Base-by-base conservation (phyloP, 1,139 yeast genomes). In the Taphrina deformans region DNA sequence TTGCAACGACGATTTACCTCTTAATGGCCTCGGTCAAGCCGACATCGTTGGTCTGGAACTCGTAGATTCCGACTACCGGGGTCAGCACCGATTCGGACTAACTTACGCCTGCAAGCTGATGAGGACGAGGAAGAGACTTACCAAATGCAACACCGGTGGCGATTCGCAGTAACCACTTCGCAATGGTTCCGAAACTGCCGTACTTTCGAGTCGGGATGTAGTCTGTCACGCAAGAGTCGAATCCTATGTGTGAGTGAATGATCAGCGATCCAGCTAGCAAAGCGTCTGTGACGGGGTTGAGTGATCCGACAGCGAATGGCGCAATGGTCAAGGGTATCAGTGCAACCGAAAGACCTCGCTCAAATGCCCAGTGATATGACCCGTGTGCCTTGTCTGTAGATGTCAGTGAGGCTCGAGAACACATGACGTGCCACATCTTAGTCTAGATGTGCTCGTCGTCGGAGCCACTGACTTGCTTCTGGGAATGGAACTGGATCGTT, bases 341-440 rank as follows among this genome's bases (percentile, higher is more conserved):
- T 0, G 87, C 83, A 24, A 85, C 76, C 7, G 92, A 82, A 14
- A 88, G 79, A 5, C 83, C 72, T 71, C 91, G 83, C 76, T 92
- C 97, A 72, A 87, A 85, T 14, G 90, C 79, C 97, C 97, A 91
- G 79, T 91, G 97, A 75, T 84, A 85, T 3, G 96, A 86, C 33
- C 97, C 97, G 73, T 89, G 92, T 70, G 81, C 76, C 72, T 53
- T 61, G 59, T 59, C 63, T 59, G 18, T 2, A 16, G 26, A 12
- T 21, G 16, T 44, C 29, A 44, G 26, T 6, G 6, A 3, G 6
- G 16, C n/a, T n/a, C 41, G n/a, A n/a, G 16, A n/a, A 38, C 18
- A 38, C 16, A 12, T n/a, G 41, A 38, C 41, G n/a, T 12, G 41
- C 41, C 16, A 38, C 41, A 38, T 14, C 41, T n/a, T 6, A 12